Percentiles rank a stretch among this genome's conserved stretches.
Conservation (phyloP, 768 basidiomycete species). For the Suillus ampliporus region DNA sequence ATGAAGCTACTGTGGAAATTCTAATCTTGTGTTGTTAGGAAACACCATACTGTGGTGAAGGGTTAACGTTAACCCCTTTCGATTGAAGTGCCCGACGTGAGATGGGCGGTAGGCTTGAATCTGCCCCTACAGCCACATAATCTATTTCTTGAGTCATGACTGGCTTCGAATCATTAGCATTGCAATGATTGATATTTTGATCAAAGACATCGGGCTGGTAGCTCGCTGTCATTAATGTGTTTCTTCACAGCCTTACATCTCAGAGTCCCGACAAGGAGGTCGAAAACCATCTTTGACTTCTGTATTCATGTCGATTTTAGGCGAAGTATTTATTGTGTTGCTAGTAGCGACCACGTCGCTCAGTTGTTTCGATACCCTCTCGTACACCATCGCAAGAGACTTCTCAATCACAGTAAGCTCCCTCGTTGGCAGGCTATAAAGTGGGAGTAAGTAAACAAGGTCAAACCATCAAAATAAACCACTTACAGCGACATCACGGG, state of each 20-base stretch:
- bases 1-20: no score
- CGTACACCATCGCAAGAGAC: not conserved
- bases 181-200: not conserved
- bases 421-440: slow-evolving; percentile 75
- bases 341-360: not conserved
- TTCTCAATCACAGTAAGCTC: slow-evolving; percentile 80
- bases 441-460: not conserved
- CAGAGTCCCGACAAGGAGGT: not conserved
- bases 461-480: slow-evolving; percentile 5
- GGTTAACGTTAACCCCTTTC: no score
- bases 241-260: not conserved
- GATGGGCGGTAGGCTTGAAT: no score
- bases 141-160: no score
- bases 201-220: not conserved
- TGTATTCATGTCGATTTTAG: not conserved
- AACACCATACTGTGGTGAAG: no score
- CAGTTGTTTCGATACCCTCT: not conserved
- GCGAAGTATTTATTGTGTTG: not conserved
- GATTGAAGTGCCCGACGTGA: no score
- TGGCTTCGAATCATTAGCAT: no score
- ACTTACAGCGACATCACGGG: slow-evolving; percentile 85
- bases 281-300: not conserved
- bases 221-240: not conserved
- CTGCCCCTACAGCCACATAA: no score
- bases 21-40: no score